These are phyloP conservation scores for Sugiyamaella floridensis DNA, from an alignment of 805 yeast species.

Conservation along the genomic window DNA sequence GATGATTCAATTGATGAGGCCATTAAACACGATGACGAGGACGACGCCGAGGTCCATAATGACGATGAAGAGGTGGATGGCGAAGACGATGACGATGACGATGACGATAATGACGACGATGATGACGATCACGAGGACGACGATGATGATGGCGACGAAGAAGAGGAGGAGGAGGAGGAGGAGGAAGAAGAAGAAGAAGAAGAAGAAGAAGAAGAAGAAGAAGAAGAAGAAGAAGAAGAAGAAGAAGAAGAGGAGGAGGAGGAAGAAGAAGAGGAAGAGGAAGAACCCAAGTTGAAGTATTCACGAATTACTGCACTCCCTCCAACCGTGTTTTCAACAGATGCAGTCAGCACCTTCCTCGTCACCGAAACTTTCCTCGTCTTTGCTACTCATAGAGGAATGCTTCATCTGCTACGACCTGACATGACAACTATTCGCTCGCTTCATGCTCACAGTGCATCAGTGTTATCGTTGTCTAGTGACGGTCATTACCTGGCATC, in stretches of 20 bases:
- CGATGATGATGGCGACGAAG: conserved; percentile 7
- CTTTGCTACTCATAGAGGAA: conserved; percentile 87
- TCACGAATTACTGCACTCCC: conserved; percentile 65
- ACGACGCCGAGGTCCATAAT: not conserved
- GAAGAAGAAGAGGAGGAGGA: conserved; percentile 25
- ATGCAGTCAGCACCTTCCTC: conserved; percentile 67
- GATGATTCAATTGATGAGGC: too few species aligned
- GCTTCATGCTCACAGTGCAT: conserved; percentile 77
- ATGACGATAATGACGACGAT: not conserved
- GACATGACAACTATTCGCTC: conserved; percentile 60
- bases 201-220: conserved; percentile 17
- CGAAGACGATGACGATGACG: not conserved
- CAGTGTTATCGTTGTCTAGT: conserved; percentile 63
- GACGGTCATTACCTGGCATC: conserved; percentile 76
- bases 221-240: conserved; percentile 22
- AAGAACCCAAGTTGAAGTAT: conserved; percentile 53
- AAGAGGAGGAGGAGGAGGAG: conserved; percentile 15
- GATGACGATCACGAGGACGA: not conserved
- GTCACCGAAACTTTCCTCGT: conserved; percentile 56
- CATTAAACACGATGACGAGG: not conserved
- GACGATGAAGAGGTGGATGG: not conserved
- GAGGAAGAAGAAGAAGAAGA: conserved; percentile 20
- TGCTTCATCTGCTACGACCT: conserved; percentile 59
- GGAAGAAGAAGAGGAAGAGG: conserved; percentile 28
- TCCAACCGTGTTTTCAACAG: conserved; percentile 58